Evolutionary conservation across 2,329 filamentous ascomycete species (phyloP).

Genomic region (Xylaria sp.): DNA sequence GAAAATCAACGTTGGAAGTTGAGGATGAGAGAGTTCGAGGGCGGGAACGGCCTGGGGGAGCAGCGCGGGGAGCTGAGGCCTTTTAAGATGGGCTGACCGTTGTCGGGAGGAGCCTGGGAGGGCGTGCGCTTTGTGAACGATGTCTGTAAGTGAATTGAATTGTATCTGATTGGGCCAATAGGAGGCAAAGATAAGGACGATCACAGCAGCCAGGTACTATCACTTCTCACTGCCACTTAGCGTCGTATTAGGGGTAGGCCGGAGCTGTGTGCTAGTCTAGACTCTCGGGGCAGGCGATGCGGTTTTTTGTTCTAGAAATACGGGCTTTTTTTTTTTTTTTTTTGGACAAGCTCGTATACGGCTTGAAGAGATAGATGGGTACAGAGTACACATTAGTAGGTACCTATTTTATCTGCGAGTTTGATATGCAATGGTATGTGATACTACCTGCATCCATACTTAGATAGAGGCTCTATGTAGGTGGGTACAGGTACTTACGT

Average conservation of each 20-base stretch:
- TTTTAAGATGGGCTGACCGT: conserved; percentile 23
- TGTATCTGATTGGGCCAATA: conserved; percentile 8
- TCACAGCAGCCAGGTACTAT: not conserved
- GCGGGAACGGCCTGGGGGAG: conserved; percentile 2
- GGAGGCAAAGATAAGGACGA: not conserved
- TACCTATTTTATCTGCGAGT: too few species aligned
- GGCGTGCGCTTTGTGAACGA: conserved; percentile 1
- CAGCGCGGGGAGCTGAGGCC: conserved; percentile 18
- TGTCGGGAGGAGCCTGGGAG: conserved; percentile 9
- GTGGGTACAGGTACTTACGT: too few species aligned
- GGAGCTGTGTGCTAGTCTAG: not conserved
- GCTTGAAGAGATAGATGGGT: too few species aligned
- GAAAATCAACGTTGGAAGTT: conserved; percentile 14
- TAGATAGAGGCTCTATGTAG: too few species aligned
- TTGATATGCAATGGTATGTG: too few species aligned
- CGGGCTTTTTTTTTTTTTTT: too few species aligned
- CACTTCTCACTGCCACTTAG: not conserved
- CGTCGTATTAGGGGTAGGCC: not conserved
- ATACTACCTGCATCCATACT: too few species aligned
- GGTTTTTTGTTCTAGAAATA: conserved; percentile 16
- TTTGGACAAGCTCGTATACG: too few species aligned
- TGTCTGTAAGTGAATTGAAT: not conserved
- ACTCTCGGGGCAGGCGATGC: not conserved
- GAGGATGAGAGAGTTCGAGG: conserved; percentile 12
- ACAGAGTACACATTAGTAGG: too few species aligned